Base-by-base conservation (phyloP, 2,329 filamentous ascomycete species). In the Colletotrichum plurivorum region DNA sequence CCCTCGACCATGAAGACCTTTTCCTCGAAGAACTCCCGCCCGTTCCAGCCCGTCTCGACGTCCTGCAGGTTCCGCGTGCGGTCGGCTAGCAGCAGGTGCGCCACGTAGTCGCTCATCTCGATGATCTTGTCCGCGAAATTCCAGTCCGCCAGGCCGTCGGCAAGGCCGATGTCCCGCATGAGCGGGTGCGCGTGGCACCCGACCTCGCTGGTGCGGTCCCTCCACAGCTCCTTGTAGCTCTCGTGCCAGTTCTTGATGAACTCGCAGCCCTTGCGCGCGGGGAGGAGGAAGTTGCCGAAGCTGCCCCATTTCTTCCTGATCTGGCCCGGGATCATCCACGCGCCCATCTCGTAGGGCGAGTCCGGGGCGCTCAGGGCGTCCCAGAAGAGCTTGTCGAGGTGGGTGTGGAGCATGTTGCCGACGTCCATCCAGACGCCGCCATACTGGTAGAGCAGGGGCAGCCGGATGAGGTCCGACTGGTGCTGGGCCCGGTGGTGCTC, bases 171-270 rank as follows among this genome's bases (percentile, higher is more conserved):
- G 5, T 80, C 77, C 10, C 72, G 51, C 0, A 79, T 69, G 1
- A 81, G 43, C 5, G 79, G 75, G n/a, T 76, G 72, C 2, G 72
- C 65, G 27, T 79, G 75, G 57, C 82, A 78, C 2, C 76, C 80
- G 5, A 75, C 72, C 2, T 73, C 74, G n/a, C 77, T 80, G 2
- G 78, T 78, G 4, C 70, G 73, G 0, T 71, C 76, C 3, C 70
- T 74, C 81, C 82, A 83, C 0, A 83, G 71, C 49, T 77, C 74
- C 12, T 75, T 76, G 71, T 78, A 84, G 0, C 78, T 71, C 2
- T 77, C 53, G 65, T 84, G 79, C 83, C 84, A 84, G 73, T 77
- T 78, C 59, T 77, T 79, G 69, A 85, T 81, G 49, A 85, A 84
- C 2, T 74, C 54, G 64, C 82, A 82, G 1, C 78, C 77, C 39